These are phyloP conservation scores for Diaporthe ampelina DNA, from an alignment of 2,329 filamentous ascomycete genomes.

Conservation along the genomic window DNA sequence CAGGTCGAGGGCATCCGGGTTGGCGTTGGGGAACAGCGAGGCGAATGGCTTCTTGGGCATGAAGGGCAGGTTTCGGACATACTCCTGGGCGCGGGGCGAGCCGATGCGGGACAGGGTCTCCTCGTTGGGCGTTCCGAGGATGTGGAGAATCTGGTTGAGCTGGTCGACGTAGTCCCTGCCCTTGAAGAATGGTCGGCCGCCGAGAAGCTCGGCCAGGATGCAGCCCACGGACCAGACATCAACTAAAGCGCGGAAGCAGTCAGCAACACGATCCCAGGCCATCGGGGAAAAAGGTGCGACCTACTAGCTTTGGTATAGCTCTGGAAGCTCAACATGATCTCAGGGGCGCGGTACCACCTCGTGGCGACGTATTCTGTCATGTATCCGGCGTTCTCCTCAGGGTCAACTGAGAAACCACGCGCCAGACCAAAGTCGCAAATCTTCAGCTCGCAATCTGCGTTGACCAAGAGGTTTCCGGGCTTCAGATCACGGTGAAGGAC, in stretches of 20 bases:
- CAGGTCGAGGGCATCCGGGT: slow-evolving; percentile 94
- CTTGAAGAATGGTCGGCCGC: slow-evolving; percentile 98
- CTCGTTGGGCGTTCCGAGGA: slow-evolving; percentile 95
- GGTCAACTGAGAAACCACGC: slow-evolving; percentile 95
- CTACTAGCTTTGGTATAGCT: slow-evolving; percentile 99
- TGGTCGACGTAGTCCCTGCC: slow-evolving; percentile 99
- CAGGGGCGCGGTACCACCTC: slow-evolving; percentile 93
- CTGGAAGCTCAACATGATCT: slow-evolving; percentile 99
- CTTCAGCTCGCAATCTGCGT: slow-evolving; percentile 99
- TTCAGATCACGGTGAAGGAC: slow-evolving; percentile 97
- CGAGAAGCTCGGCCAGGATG: slow-evolving; percentile 95
- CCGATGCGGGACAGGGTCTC: slow-evolving; percentile 95
- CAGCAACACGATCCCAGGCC: slow-evolving; percentile 33
- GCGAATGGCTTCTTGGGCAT: slow-evolving; percentile 96
- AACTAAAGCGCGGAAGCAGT: slow-evolving; percentile 67
- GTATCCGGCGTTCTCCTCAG: slow-evolving; percentile 98
- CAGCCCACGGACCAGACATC: slow-evolving; percentile 99
- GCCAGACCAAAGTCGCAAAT: slow-evolving; percentile 98
- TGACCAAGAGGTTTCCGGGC: slow-evolving; percentile 96
- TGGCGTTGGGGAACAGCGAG: slow-evolving; percentile 91
- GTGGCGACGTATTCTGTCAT: slow-evolving; percentile 99
- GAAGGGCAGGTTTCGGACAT: slow-evolving; percentile 94
- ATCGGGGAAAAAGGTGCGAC: slow-evolving; percentile 57
- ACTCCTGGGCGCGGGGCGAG: slow-evolving; percentile 95
- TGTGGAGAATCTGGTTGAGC: slow-evolving; percentile 98